These are phyloP conservation scores for Drosera capensis DNA, from an alignment of 148 eudicot species.

Conservation along the genomic window DNA sequence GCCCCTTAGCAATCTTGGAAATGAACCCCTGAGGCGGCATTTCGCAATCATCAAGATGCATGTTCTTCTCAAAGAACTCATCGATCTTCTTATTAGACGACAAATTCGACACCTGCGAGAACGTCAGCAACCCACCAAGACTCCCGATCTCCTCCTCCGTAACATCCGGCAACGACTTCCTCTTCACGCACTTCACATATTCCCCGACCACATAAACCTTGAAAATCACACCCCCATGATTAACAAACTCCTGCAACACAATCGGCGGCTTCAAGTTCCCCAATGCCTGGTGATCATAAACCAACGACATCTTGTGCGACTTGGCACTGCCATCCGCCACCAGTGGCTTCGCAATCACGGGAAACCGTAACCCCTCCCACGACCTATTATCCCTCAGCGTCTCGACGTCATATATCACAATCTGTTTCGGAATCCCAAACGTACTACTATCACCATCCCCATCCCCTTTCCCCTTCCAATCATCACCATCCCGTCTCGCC, in stretches of 20 bases:
- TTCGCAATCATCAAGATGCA: slow-evolving; percentile 19
- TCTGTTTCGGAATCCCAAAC: slow-evolving; percentile 29
- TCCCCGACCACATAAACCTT: slow-evolving; percentile 32
- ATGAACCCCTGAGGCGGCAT: slow-evolving; percentile 20
- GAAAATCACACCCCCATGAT: slow-evolving; percentile 30
- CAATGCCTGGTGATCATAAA: slow-evolving; percentile 14
- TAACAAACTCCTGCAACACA: slow-evolving; percentile 28
- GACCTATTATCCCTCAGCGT: slow-evolving; percentile 4
- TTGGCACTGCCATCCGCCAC: slow-evolving; percentile 29
- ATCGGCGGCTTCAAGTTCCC: slow-evolving; percentile 19
- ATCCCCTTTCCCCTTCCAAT: no score
- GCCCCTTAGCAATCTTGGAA: slow-evolving; percentile 16
- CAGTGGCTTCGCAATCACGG: slow-evolving; percentile 29
- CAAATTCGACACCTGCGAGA: slow-evolving; percentile 23
- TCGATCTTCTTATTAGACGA: slow-evolving; percentile 8
- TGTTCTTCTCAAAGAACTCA: slow-evolving; percentile 16
- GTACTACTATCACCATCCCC: slow-evolving; percentile 6
- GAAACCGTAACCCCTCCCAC: slow-evolving; percentile 17
- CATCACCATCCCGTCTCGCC: no score
- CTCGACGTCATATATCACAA: slow-evolving; percentile 13
- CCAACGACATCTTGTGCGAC: slow-evolving; percentile 26
- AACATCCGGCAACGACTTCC: slow-evolving; percentile 30
- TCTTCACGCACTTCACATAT: slow-evolving; percentile 23
- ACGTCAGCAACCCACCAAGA: slow-evolving; percentile 12
- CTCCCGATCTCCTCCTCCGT: slow-evolving; percentile 14